Evolutionary conservation across 306 rosid species (phyloP).

Genomic region (Albizia julibrissin): DNA sequence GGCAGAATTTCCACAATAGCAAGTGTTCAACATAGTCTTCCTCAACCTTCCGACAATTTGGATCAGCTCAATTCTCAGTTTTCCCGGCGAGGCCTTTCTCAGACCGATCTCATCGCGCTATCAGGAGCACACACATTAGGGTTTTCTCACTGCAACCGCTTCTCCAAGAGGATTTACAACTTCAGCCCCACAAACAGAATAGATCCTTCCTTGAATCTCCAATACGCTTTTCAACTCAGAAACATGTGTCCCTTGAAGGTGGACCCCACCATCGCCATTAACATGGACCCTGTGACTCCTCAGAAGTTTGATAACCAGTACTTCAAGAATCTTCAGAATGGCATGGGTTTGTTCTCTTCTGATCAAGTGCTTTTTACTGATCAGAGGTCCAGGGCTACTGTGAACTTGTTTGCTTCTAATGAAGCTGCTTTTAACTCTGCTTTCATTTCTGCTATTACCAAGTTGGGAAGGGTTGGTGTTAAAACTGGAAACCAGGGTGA

Average conservation of each 20-base stretch:
- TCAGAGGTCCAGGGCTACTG: constrained; percentile 62
- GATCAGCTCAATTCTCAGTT: constrained; percentile 59
- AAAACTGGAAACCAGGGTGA: constrained; percentile 73
- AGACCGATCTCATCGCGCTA: constrained; percentile 72
- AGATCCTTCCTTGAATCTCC: constrained; percentile 65
- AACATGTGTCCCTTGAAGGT: constrained; percentile 60
- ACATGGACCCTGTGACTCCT: constrained; percentile 73
- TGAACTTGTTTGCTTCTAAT: constrained; percentile 67
- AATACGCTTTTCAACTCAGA: constrained; percentile 63
- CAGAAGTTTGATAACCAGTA: constrained; percentile 68
- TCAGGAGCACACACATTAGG: constrained; percentile 97
- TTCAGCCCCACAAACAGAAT: constrained; percentile 60
- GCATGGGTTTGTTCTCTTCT: constrained; percentile 76
- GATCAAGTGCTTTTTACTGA: constrained; percentile 71
- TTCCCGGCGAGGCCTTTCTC: constrained; percentile 59
- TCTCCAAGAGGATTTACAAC: constrained; percentile 56
- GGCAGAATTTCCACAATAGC: constrained; percentile 63
- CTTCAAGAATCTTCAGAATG: constrained; percentile 80
- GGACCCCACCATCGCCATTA: constrained; percentile 67
- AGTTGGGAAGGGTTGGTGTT: constrained; percentile 76
- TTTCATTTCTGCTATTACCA: constrained; percentile 70
- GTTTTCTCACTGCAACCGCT: constrained; percentile 70
- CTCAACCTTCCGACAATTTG: constrained; percentile 55
- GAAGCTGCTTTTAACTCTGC: constrained; percentile 54
- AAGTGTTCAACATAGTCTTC: constrained; percentile 65